Conservation (phyloP, 352 stramenopile genomes). For the Phytophthora colocasiae region DNA sequence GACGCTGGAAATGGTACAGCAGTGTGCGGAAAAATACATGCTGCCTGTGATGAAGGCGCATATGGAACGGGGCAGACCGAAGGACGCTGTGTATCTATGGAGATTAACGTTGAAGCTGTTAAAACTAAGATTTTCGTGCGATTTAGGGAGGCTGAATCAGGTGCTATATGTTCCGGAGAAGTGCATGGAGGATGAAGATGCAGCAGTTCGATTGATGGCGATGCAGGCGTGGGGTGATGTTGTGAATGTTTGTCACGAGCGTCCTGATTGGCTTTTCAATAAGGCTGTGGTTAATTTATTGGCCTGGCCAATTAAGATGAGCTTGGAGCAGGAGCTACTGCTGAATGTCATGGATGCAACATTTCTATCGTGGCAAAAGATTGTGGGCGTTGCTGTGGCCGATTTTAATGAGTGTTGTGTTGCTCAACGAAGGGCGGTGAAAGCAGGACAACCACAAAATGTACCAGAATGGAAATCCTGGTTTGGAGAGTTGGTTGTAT, state of each 20-base stretch:
- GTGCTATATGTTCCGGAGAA: slow-evolving; percentile 66
- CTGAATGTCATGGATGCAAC: slow-evolving; percentile 59
- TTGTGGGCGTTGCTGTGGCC: slow-evolving; percentile 48
- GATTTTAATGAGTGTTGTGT: slow-evolving; percentile 61
- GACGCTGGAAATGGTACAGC: slow-evolving; percentile 40
- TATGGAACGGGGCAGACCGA: slow-evolving; percentile 45
- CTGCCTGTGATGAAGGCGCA: slow-evolving; percentile 65
- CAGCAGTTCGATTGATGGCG: slow-evolving; percentile 51
- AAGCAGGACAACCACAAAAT: slow-evolving; percentile 39
- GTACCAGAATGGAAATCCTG: slow-evolving; percentile 64
- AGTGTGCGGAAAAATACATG: slow-evolving; percentile 56
- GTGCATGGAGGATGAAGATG: slow-evolving; percentile 57
- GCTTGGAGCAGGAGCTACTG: slow-evolving; percentile 56
- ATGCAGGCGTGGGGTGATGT: slow-evolving; percentile 64
- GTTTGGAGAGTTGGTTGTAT: slow-evolving; percentile 56
- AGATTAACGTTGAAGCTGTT: slow-evolving; percentile 60
- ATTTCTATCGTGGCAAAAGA: slow-evolving; percentile 56
- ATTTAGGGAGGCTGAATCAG: slow-evolving; percentile 56
- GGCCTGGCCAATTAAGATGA: slow-evolving; percentile 49
- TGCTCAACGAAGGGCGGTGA: slow-evolving; percentile 13
- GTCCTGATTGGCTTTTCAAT: slow-evolving; percentile 65
- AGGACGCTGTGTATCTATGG: slow-evolving; percentile 65
- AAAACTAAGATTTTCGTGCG: slow-evolving; percentile 41
- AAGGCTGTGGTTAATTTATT: slow-evolving; percentile 59
- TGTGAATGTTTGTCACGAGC: slow-evolving; percentile 54